Percentiles rank a stretch among this genome's conserved stretches.
Conservation (phyloP, 1,284 basidiomycete genomes). For the Irpex rosettiformis region DNA sequence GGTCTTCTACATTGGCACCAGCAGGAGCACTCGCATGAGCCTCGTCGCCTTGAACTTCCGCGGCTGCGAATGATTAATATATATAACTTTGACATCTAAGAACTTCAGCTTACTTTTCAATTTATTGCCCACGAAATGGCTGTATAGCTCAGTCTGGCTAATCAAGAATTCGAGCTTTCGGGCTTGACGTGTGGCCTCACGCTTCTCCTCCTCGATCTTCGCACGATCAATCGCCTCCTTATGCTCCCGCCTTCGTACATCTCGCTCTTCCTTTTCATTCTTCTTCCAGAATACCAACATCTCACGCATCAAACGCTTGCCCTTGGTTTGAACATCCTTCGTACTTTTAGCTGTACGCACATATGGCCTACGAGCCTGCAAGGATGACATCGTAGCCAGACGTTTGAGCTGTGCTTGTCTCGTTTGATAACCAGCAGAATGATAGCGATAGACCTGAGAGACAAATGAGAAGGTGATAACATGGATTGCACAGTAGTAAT, state of each 20-base stretch:
- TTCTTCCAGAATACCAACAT: conserved; percentile 98
- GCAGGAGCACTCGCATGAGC: conserved; percentile 45
- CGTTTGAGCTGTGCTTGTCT: conserved; percentile 71
- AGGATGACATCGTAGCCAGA: conserved; percentile 72
- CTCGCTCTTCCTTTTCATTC: conserved; percentile 95
- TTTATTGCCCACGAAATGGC: conserved; percentile 98
- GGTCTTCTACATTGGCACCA: conserved; percentile 56
- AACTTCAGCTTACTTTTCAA: conserved; percentile 84
- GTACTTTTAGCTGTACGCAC: conserved; percentile 78
- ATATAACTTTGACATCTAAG: conserved; percentile 9
- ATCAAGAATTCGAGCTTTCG: conserved; percentile 99
- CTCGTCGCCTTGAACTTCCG: conserved; percentile 82
- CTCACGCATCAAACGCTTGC: conserved; percentile 87
- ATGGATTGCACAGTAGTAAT: conserved; percentile 1
- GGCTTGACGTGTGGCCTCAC: conserved; percentile 93
- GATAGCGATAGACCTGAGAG: conserved; percentile 76
- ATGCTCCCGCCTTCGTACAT: conserved; percentile 91
- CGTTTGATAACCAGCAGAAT: conserved; percentile 60
- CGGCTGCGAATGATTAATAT: conserved; percentile 47
- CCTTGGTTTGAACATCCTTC: conserved; percentile 88
- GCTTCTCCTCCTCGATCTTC: conserved; percentile 93
- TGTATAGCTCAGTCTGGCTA: conserved; percentile 98
- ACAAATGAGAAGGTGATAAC: conserved; percentile 9
- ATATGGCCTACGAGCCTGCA: conserved; percentile 80
- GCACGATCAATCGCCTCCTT: conserved; percentile 90